These are phyloP conservation scores for Colletotrichum sp. DNA, from an alignment of 2,329 filamentous ascomycete genomes.

Conservation along the genomic window DNA sequence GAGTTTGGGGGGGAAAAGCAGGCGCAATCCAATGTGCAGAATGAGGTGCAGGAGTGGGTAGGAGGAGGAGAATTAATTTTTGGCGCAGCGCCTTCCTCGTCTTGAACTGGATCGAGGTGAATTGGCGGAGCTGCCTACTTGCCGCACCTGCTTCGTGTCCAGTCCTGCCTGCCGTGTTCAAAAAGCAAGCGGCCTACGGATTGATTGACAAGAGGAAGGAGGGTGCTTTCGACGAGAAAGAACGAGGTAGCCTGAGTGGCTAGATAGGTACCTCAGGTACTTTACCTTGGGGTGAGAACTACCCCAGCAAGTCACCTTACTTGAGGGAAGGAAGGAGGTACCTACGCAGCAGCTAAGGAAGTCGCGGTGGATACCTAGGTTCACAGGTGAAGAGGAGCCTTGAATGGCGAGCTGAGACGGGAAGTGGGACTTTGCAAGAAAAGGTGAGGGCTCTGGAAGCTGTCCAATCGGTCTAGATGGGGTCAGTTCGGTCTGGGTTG, in stretches of 20 bases:
- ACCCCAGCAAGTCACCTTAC: background rate
- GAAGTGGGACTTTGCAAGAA: conserved; percentile 4
- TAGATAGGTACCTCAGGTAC: background rate
- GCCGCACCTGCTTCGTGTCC: background rate
- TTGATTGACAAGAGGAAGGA: background rate
- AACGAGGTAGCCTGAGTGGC: background rate
- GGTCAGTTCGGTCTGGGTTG: background rate
- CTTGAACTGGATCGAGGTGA: background rate
- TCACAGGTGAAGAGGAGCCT: background rate
- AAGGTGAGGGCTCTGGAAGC: background rate
- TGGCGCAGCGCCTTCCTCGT: background rate
- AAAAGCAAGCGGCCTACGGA: background rate
- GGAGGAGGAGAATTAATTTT: background rate
- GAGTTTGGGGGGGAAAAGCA: background rate
- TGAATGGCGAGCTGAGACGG: conserved; percentile 12
- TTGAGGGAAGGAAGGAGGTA: background rate
- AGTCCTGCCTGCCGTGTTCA: background rate
- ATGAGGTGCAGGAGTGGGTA: background rate
- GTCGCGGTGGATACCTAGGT: background rate
- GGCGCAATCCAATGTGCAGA: background rate
- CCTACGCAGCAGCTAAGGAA: background rate
- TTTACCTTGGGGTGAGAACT: background rate
- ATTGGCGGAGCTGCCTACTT: background rate
- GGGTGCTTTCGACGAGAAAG: background rate
- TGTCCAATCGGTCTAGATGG: conserved; percentile 7